Conservation (phyloP, 2,329 filamentous ascomycete genomes). For the Aspergillus tanneri region DNA sequence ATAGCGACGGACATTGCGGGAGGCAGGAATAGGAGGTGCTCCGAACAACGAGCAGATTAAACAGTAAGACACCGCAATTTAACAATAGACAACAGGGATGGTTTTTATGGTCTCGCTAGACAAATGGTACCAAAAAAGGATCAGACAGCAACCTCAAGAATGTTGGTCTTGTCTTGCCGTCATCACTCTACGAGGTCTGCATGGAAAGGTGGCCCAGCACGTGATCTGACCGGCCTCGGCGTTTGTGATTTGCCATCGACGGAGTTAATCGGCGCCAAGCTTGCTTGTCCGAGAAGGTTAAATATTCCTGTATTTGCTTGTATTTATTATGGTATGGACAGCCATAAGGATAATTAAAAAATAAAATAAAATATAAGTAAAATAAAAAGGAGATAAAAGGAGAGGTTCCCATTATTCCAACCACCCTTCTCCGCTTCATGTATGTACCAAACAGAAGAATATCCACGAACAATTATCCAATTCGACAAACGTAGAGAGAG, state of each 20-base stretch:
- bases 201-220: conserved; percentile 15
- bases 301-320: not conserved
- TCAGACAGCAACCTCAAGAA: not conserved
- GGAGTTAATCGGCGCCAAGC: conserved; percentile 12
- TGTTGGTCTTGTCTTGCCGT: conserved; percentile 14
- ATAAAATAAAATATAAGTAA: no score
- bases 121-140: not conserved
- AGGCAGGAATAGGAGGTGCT: conserved; percentile 26
- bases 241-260: conserved; percentile 16
- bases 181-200: conserved; percentile 13
- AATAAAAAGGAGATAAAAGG: no score
- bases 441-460: no score
- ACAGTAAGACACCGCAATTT: conserved; percentile 15
- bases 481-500: no score
- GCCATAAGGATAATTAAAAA: not conserved
- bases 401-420: no score
- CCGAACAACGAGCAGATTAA: conserved; percentile 24
- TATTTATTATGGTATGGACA: not conserved
- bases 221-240: conserved; percentile 13
- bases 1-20: conserved; percentile 40
- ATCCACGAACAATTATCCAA: no score
- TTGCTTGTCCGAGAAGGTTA: not conserved
- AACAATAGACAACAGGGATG: not conserved
- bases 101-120: not conserved
- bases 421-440: no score